phyloP scores from a whole-genome alignment of 2,329 filamentous ascomycete genomes.

The Chaetothyriales sp. region DNA sequence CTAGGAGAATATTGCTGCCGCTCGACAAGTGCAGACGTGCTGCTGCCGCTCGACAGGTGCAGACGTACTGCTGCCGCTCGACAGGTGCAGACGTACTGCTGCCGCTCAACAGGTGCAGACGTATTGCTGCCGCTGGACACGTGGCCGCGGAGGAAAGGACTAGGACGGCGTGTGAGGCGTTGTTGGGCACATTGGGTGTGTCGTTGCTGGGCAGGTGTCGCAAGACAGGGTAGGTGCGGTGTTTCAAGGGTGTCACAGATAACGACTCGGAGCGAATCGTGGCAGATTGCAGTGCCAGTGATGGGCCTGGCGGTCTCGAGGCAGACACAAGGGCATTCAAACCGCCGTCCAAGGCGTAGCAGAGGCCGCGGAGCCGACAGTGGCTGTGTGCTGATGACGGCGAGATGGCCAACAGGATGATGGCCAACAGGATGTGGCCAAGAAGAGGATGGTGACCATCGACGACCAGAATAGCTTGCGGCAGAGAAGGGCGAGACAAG shows the following conservation, averaged over 20 bases:
- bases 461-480: background rate
- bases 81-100: background rate
- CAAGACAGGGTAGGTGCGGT: background rate
- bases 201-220: background rate
- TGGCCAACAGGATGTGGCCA: background rate
- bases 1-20: too few relatives aligned
- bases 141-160: background rate
- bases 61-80: background rate
- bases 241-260: background rate
- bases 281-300: too few relatives aligned
- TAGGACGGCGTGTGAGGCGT: background rate
- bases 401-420: background rate
- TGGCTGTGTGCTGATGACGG: background rate
- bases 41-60: background rate
- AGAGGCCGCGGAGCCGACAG: conserved; percentile 1
- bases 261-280: background rate
- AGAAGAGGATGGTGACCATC: background rate
- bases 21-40: background rate
- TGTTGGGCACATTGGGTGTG: background rate
- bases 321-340: background rate
- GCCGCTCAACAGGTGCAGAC: background rate
- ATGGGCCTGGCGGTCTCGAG: background rate
- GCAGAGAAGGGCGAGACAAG: background rate
- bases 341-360: background rate
- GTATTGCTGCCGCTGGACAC: background rate